phyloP scores from a whole-genome alignment of 2,329 filamentous ascomycete genomes.

The Hortaea werneckii region DNA sequence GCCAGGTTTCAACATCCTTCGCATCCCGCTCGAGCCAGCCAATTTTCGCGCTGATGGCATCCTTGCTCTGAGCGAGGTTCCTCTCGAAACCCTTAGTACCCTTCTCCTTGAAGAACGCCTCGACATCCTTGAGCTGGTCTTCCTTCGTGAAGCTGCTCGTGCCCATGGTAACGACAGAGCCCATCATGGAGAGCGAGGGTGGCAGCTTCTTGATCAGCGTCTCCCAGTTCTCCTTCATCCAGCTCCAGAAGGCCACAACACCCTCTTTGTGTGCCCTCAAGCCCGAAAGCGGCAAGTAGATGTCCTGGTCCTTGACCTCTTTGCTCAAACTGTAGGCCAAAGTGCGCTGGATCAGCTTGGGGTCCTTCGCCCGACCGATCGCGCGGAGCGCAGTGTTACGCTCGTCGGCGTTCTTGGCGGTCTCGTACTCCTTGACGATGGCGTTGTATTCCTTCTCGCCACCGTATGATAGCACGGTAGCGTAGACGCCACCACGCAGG shows the following conservation, averaged over 20 bases:
- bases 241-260: slow-evolving; percentile 69
- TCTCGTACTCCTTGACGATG: slow-evolving; percentile 64
- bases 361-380: slow-evolving; percentile 67
- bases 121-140: slow-evolving; percentile 64
- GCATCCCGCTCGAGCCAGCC: slow-evolving; percentile 69
- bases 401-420: slow-evolving; percentile 70
- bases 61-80: slow-evolving; percentile 78
- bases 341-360: slow-evolving; percentile 71
- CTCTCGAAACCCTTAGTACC: slow-evolving; percentile 84
- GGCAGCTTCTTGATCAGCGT: slow-evolving; percentile 69
- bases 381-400: slow-evolving; percentile 82
- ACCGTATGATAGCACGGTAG: slow-evolving; percentile 72
- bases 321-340: slow-evolving; percentile 64
- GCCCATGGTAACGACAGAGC: slow-evolving; percentile 71
- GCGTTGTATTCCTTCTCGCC: slow-evolving; percentile 79
- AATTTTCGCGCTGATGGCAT: slow-evolving; percentile 74
- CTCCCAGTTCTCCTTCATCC: slow-evolving; percentile 86
- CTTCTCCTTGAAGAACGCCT: slow-evolving; percentile 71
- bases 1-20: slow-evolving; percentile 64
- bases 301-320: slow-evolving; percentile 87
- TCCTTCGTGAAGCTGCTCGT: slow-evolving; percentile 70
- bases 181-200: slow-evolving; percentile 77
- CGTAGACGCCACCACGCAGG: slow-evolving; percentile 76
- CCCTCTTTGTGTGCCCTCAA: slow-evolving; percentile 69
- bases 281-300: slow-evolving; percentile 77